phyloP scores from a whole-genome alignment of 1,139 yeast genomes.

The Nakaseomyces kungkrabaensis region DNA sequence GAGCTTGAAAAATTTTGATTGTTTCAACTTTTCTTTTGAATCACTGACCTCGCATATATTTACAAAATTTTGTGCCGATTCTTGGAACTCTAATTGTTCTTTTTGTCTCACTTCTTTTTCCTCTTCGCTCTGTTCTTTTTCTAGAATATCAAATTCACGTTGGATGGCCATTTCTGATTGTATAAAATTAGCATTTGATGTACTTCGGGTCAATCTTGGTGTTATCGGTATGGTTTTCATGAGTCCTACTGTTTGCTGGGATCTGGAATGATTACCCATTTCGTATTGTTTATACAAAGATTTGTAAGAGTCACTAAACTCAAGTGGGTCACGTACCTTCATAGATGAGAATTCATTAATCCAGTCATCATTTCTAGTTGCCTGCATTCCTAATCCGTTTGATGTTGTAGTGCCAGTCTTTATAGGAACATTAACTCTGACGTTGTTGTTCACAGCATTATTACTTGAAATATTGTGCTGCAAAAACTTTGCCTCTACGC shows the following conservation, averaged over 20 bases:
- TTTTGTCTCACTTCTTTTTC: constrained; percentile 4
- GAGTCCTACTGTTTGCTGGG: background rate
- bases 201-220: too few species aligned
- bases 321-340: constrained; percentile 23
- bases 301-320: constrained; percentile 23
- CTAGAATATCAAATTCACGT: constrained; percentile 16
- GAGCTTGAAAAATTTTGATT: constrained; percentile 24
- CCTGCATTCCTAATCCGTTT: too few species aligned
- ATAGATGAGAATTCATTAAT: constrained; percentile 20
- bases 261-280: constrained; percentile 6
- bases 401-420: too few species aligned
- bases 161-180: constrained; percentile 6
- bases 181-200: background rate
- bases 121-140: constrained; percentile 12
- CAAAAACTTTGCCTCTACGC: background rate
- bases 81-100: constrained; percentile 21
- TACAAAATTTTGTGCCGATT: constrained; percentile 13
- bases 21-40: constrained; percentile 9
- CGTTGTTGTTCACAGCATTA: too few species aligned
- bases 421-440: too few species aligned
- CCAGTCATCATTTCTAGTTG: constrained; percentile 3
- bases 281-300: constrained; percentile 19
- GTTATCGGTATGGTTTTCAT: too few species aligned
- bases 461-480: background rate
- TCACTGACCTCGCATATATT: background rate